Evolutionary conservation across 805 yeast genomes (phyloP), one percentile per base, ranked within the genome.

Genomic region (Wickerhamiella dianesei): DNA sequence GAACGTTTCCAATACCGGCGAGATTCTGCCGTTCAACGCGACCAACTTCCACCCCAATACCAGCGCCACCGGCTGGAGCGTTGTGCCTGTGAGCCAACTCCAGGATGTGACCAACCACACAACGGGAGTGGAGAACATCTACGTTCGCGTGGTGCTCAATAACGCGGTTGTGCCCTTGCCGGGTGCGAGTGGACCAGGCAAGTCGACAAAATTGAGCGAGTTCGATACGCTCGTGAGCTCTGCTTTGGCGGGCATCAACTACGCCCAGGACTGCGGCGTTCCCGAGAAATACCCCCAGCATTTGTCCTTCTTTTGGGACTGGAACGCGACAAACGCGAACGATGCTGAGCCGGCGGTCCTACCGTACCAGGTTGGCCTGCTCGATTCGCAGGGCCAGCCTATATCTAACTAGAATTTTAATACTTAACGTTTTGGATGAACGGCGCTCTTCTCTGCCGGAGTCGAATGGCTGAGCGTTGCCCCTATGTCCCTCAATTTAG

Each of bases 131-230:
- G 58, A 55, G 42, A 57, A 56, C n/a, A 54, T 58, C 18, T 76
- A 62, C 54, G 74, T 75, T 19, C 69, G 80, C 54, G 62, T 69
- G 37, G 61, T 74, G 5, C 56, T 74, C 13, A 75, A 76, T 55
- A 79, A 76, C 56, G 76, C 74, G 2, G 77, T 75, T 17, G 64
- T 70, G 29, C 76, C 79, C 17, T 55, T 76, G 18, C 68, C 71
- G 16, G 59, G 60, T 14, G 75, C 79, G 58, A 59, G 58, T 41
- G 79, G 80, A 5, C 79, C 79, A 9, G 77, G 76, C 0, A 71
- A 68, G 57, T 63, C 71, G 37, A 67, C 77, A 61, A 61, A 61
- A 50, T 57, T 64, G 44, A 61, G 57, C 40, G 52, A 47, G 29
- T 58, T 48, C 47, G 51, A 51, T 48, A 39, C 46, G 41, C 44